Conservation (phyloP, 495 filamentous ascomycete genomes). For the Antarctomyces pellizariae region DNA sequence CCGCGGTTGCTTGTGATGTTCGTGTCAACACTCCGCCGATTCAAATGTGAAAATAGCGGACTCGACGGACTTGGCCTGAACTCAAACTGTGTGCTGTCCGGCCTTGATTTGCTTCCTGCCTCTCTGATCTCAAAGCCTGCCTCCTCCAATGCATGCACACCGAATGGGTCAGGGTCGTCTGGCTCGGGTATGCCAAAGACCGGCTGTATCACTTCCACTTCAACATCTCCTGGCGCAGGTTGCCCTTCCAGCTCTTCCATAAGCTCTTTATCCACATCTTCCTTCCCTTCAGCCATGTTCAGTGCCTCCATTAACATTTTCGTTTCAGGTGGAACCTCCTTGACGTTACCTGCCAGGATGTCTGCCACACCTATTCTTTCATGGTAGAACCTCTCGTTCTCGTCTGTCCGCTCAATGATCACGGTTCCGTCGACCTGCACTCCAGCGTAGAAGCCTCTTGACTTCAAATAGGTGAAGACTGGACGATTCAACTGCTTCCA, state of each 20-base stretch:
- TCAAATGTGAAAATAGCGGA: slow-evolving; percentile 45
- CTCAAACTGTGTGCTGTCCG: slow-evolving; percentile 53
- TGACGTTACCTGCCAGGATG: slow-evolving; percentile 58
- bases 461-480: slow-evolving; percentile 76
- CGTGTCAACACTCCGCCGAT: slow-evolving; percentile 44
- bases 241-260: slow-evolving; percentile 24
- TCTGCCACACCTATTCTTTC: slow-evolving; percentile 50
- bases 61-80: slow-evolving; percentile 55
- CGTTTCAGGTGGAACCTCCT: slow-evolving; percentile 39
- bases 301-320: slow-evolving; percentile 51
- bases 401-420: slow-evolving; percentile 63
- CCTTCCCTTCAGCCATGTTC: slow-evolving; percentile 65
- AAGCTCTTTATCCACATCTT: slow-evolving; percentile 37
- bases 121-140: slow-evolving; percentile 71
- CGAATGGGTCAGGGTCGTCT: slow-evolving; percentile 73
- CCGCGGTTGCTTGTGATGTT: slow-evolving; percentile 36
- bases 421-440: slow-evolving; percentile 68
- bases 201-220: slow-evolving; percentile 25
- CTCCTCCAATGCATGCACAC: slow-evolving; percentile 63
- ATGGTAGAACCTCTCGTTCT: slow-evolving; percentile 74
- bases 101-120: slow-evolving; percentile 47
- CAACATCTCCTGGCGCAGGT: slow-evolving; percentile 51
- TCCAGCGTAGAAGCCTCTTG: slow-evolving; percentile 59
- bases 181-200: slow-evolving; percentile 54
- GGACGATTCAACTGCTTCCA: slow-evolving; percentile 33